Conservation (phyloP, 768 basidiomycete genomes). For the Suillus fuscotomentosus region DNA sequence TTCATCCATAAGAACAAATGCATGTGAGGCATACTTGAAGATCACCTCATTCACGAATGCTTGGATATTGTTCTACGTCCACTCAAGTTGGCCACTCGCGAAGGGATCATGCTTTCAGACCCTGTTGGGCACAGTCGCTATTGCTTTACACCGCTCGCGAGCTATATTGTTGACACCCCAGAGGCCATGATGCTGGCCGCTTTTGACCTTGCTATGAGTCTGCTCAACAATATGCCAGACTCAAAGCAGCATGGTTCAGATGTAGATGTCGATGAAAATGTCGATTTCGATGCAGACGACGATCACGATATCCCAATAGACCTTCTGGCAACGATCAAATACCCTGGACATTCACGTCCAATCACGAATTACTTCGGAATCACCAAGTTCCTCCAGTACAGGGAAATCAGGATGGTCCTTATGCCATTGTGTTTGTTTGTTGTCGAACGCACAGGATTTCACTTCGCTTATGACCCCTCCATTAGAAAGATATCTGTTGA, state of each 20-base stretch:
- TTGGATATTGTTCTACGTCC: not conserved
- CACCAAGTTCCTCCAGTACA: not conserved
- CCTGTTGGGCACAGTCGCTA: no score
- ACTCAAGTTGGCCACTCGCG: not conserved
- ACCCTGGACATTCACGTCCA: not conserved
- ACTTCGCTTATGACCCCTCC: conserved; percentile 23
- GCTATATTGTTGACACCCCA: no score
- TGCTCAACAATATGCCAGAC: conserved; percentile 4
- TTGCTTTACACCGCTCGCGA: no score
- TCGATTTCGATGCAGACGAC: conserved; percentile 7
- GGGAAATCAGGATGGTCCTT: not conserved
- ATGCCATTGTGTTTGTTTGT: conserved; percentile 16
- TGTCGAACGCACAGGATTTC: conserved; percentile 18
- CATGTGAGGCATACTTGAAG: conserved; percentile 22
- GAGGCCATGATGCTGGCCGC: no score
- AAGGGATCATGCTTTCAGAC: no score
- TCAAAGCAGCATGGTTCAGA: conserved; percentile 26
- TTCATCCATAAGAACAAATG: conserved; percentile 20
- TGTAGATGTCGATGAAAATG: conserved; percentile 6
- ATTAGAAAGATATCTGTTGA: conserved; percentile 21
- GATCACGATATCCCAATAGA: not conserved
- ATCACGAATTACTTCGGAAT: conserved; percentile 1
- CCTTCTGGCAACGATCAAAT: not conserved
- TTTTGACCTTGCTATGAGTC: no score
- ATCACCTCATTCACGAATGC: conserved; percentile 28